Conservation (phyloP, 805 yeast species). For the Metschnikowia amazonensis region DNA sequence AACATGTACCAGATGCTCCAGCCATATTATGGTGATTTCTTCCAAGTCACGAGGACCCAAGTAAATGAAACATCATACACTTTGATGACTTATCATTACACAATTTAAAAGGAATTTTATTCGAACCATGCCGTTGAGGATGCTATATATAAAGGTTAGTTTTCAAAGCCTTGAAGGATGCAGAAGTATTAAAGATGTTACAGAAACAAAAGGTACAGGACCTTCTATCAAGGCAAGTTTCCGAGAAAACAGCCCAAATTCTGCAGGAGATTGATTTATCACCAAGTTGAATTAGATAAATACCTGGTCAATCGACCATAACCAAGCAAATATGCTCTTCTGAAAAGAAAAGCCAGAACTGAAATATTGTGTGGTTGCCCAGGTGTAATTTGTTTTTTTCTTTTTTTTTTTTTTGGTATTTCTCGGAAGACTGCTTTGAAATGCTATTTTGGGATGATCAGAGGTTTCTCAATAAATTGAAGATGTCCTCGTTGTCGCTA, state of each 20-base stretch:
- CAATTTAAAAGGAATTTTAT: neutral
- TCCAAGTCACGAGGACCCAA: no score
- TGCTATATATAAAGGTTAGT: constrained; percentile 29
- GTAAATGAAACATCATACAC: no score
- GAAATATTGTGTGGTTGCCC: neutral
- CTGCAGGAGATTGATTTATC: constrained; percentile 22
- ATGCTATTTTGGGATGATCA: constrained; percentile 3
- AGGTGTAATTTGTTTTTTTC: neutral
- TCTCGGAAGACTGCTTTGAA: neutral
- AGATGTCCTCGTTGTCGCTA: constrained; percentile 53
- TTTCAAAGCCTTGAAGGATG: constrained; percentile 4
- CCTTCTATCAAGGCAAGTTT: neutral
- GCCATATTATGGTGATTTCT: no score
- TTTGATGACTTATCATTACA: no score
- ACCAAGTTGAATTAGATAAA: constrained; percentile 23
- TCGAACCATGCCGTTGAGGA: constrained; percentile 47
- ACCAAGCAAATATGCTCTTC: constrained; percentile 14
- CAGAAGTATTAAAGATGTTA: constrained; percentile 4
- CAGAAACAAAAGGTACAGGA: neutral
- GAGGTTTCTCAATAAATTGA: constrained; percentile 43
- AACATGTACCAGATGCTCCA: neutral
- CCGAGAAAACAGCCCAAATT: neutral
- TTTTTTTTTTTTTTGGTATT: no score
- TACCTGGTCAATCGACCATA: constrained; percentile 10
- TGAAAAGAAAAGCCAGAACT: constrained; percentile 2